Evolutionary conservation across 2,329 filamentous ascomycete genomes (phyloP).

Genomic region (Diaporthe ampelina): DNA sequence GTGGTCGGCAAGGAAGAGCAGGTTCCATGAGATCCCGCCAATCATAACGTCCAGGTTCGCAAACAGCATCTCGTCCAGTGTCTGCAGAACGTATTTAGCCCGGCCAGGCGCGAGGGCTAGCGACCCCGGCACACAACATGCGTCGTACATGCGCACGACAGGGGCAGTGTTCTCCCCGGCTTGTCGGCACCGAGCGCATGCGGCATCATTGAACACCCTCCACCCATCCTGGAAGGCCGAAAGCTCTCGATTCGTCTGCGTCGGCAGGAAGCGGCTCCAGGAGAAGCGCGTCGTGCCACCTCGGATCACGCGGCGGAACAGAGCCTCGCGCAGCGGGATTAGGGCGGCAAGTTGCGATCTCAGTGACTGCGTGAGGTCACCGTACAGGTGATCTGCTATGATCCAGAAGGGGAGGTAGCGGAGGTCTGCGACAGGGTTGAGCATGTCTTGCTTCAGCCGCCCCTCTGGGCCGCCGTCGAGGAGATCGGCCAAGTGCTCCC

Average conservation of each 20-base stretch:
- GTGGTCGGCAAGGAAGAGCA: slow-evolving; percentile 57
- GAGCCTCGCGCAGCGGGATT: slow-evolving; percentile 48
- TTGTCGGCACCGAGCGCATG: slow-evolving; percentile 30
- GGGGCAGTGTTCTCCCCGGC: too few relatives aligned
- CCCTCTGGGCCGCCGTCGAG: too few relatives aligned
- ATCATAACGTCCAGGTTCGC: slow-evolving; percentile 63
- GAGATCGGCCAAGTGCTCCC: too few relatives aligned
- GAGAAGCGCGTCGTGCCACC: not conserved
- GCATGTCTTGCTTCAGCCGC: too few relatives aligned
- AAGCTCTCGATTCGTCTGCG: not conserved
- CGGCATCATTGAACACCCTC: slow-evolving; percentile 41
- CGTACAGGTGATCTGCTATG: not conserved
- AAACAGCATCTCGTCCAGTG: slow-evolving; percentile 61
- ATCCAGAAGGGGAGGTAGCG: not conserved
- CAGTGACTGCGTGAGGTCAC: slow-evolving; percentile 45
- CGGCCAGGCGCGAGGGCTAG: too few relatives aligned
- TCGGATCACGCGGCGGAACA: slow-evolving; percentile 48
- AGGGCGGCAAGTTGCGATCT: slow-evolving; percentile 46
- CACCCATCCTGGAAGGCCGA: not conserved
- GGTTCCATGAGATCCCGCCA: slow-evolving; percentile 57
- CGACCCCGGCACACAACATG: too few relatives aligned
- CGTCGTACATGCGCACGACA: too few relatives aligned
- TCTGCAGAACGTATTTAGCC: slow-evolving; percentile 54
- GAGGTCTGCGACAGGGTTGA: not conserved
- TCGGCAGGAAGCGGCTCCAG: not conserved